Evolutionary conservation across 257 asterid species (phyloP).

Genomic region (Lithospermum erythrorhizon): DNA sequence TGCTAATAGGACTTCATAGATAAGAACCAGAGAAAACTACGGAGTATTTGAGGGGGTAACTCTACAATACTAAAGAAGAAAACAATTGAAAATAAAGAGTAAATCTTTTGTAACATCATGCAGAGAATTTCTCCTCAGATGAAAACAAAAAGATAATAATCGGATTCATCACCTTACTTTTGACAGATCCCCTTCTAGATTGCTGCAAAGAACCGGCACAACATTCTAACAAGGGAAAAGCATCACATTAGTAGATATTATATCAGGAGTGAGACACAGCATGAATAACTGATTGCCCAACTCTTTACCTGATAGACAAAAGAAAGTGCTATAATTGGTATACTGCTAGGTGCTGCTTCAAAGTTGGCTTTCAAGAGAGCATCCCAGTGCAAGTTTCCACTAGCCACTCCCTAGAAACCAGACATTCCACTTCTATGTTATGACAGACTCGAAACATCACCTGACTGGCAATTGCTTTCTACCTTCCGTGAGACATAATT

Average conservation of each 20-base stretch:
- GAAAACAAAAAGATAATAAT: constrained; percentile 1
- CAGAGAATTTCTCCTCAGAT: neutral
- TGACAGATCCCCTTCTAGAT: constrained; percentile 84
- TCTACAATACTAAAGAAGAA: neutral
- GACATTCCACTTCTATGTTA: neutral
- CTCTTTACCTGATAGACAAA: constrained; percentile 82
- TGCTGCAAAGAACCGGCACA: constrained; percentile 87
- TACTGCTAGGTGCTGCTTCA: constrained; percentile 80
- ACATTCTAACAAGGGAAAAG: constrained; percentile 55
- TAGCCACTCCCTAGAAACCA: constrained; percentile 50
- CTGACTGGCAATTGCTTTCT: neutral
- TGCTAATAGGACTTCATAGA: neutral
- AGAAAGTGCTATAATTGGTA: constrained; percentile 91
- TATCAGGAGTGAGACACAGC: neutral
- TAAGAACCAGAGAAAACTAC: neutral
- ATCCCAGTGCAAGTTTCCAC: constrained; percentile 87
- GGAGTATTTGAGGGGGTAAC: neutral
- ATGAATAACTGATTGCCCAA: neutral
- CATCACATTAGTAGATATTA: neutral
- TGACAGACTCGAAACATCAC: neutral
- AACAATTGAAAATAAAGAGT: neutral
- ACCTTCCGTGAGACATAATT: neutral
- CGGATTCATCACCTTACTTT: constrained; percentile 65
- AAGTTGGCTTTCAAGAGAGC: constrained; percentile 66
- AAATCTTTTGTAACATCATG: neutral